Base-by-base conservation (phyloP, 805 yeast genomes). In the Candida incommunis region DNA sequence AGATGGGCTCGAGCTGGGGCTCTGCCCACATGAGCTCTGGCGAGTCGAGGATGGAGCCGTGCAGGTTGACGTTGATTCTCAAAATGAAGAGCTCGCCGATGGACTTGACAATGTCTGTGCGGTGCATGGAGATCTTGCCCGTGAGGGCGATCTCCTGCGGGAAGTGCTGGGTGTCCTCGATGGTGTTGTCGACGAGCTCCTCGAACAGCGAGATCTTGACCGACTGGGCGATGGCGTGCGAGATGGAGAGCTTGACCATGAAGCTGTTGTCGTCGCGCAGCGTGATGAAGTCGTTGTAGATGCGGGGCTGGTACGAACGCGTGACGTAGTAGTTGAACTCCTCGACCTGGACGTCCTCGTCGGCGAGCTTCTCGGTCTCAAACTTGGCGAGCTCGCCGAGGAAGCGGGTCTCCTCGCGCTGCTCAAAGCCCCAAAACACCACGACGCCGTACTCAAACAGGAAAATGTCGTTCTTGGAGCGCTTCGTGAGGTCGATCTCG, bases 1-100 rank as follows among this genome's bases (percentile, higher is more conserved):
- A 92, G 44, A 90, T 87, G 1, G 98, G 98, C 60, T 92, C 98
- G 49, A 92, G 69, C 57, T 88, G 96, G 1, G 98, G 98, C 61
- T 92, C 97, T 0, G 96, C 78, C 98, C 98, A 92, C 96, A 92
- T 87, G 47, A 92, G 75, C 62, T 92, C 98, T 1, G 98, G 98
- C 1, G 95, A 84, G 61, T 92, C 98, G 49, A 92, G 68, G 23
- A 92, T 94, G 16, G 70, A 65, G 18, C 72, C 72, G 43, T 67
- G 72, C 46, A 67, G 50, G 46, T 67, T 67, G 50, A 67, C 62
- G 47, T 66, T 64, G 48, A 68, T 68, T 20, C 72, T 59, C 51
- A 92, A 66, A 48, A 92, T 92, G 62, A 92, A 92, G 50, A 92
- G 71, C 63, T 92, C 97, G 11, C 98, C 98, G 46, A 92, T 92